Base-by-base conservation (phyloP, 352 stramenopile species). In the Discostella stelligera region DNA sequence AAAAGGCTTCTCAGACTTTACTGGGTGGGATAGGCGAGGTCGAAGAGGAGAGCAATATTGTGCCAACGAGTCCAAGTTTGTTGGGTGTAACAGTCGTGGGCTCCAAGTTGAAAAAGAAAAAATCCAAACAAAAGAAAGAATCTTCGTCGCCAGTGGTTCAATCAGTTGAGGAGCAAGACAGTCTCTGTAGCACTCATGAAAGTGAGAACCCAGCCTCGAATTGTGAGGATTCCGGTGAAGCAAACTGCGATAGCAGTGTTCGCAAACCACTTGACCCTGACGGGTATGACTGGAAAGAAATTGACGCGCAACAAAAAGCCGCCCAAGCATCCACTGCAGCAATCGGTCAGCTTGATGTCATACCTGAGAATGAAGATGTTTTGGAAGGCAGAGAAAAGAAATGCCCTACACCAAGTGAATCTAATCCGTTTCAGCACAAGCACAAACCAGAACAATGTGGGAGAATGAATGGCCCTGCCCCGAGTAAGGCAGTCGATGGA, bases 21-120 rank as follows among this genome's bases (percentile, higher is more conserved):
- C 49, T 55, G 0, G n/a, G n/a, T n/a, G n/a, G n/a, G n/a, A n/a
- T n/a, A n/a, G 32, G 32, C 32, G 30, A 61, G 32, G 41, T 66
- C 5, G 66, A 80, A n/a, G 49, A 64, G 58, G 52, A 70, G 32
- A 25, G 52, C 18, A 30, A 59, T 5, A 20, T 39, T 18, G 25
- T 20, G 3, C 5, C 20, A 11, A 23, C 49, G 2, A 56, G 49
- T 25, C 48, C 18, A 14, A 65, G 3, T 16, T 62, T 83, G 48
- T 32, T 83, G 20, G 75, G 75, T 16, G 56, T 79, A 13, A 83
- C 75, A 0, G 58, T 83, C 6, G 30, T 71, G 37, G 62, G 75
- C 39, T 82, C 67, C 13, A 82, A 82, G 58, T 30, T 63, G 41
- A 74, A 71, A 50, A 73, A 65, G 65, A 74, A 77, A 39, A 66